Evolutionary conservation across 176 grass and related monocot genomes (phyloP), one percentile per base, ranked within the genome.

Genomic region (Eremochloa ophiuroides): DNA sequence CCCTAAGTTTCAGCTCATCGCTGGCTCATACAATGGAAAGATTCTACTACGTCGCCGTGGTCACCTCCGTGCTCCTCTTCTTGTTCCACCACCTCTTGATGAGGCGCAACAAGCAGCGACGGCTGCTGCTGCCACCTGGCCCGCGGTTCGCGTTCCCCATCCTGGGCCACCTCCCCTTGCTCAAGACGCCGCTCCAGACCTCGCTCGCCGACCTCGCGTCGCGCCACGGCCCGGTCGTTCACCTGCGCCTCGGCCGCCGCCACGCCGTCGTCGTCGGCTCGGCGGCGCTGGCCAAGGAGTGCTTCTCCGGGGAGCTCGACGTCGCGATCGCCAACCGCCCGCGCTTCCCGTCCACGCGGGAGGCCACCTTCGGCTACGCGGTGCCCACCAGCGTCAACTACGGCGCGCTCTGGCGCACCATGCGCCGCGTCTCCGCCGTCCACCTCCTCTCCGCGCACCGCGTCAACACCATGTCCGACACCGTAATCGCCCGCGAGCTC

Each of bases 311-410:
- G 3, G 74, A 46, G 15, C 75, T 82, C 39, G 91, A 93, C 59
- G 10, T 87, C 80, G 41, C 81, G 39, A 78, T 93, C 66, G 87
- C 91, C 31, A 93, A 93, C 77, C 84, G 91, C n/a, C 87, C 87
- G 30, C 85, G 66, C 40, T 51, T 87, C 46, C 84, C 81, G 16
- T 89, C 84, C 0, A 7, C n/a, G 2, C 71, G 77, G 56, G 76
- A 82, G 66, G 29, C 17, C 18, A 59, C 83, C 37, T 85, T 87
- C 71, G 62, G 82, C 55, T 89, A 78, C 80, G 50, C 84, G 8
- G 40, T 67, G 76, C 23, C 76, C 31, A 35, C 7, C 18, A 26
- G 44, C 43, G 56, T 81, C 26, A 64, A 79, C 61, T 93, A 93
- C 74, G 87, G 87, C 29, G 60, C 72, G 4, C 78, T 60, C 39